Evolutionary conservation across 208 protist genomes (phyloP).

Genomic region (Jaenimonas drosophilae): DNA sequence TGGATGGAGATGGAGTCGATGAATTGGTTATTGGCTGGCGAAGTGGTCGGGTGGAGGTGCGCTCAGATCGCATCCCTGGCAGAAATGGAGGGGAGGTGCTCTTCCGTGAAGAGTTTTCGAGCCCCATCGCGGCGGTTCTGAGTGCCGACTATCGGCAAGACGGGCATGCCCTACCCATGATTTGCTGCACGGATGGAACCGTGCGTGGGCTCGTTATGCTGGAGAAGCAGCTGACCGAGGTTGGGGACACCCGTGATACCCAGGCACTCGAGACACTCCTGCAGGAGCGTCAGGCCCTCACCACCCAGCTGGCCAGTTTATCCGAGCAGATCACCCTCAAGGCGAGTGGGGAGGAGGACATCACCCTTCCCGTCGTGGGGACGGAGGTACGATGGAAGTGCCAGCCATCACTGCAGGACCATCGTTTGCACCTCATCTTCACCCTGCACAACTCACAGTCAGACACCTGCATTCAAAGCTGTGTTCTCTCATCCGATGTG

Average conservation of each 20-base stretch:
- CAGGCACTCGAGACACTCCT: constrained; percentile 56
- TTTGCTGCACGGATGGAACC: constrained; percentile 77
- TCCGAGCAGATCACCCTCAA: constrained; percentile 52
- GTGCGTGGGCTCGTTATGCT: constrained; percentile 78
- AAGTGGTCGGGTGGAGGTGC: constrained; percentile 83
- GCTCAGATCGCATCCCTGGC: constrained; percentile 26
- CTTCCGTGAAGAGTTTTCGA: constrained; percentile 63
- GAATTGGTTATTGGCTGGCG: constrained; percentile 89
- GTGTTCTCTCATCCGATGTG: not conserved
- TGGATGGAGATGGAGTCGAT: constrained; percentile 87
- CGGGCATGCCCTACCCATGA: constrained; percentile 61
- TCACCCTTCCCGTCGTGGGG: constrained; percentile 37
- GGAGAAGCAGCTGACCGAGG: constrained; percentile 24
- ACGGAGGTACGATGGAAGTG: constrained; percentile 27
- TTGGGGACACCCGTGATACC: constrained; percentile 39
- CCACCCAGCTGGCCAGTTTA: constrained; percentile 57
- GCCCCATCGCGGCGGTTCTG: constrained; percentile 71
- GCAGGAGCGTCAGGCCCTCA: constrained; percentile 60
- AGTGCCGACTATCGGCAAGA: constrained; percentile 88
- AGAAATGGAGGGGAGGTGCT: constrained; percentile 66
- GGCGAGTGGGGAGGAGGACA: constrained; percentile 41
- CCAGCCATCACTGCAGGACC: constrained; percentile 12
- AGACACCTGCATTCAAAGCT: constrained; percentile 60
- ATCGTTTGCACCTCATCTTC: constrained; percentile 28
- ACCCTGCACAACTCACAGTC: constrained; percentile 9